These are phyloP conservation scores for Lantana camara DNA, from an alignment of 257 asterid genomes.

Conservation along the genomic window DNA sequence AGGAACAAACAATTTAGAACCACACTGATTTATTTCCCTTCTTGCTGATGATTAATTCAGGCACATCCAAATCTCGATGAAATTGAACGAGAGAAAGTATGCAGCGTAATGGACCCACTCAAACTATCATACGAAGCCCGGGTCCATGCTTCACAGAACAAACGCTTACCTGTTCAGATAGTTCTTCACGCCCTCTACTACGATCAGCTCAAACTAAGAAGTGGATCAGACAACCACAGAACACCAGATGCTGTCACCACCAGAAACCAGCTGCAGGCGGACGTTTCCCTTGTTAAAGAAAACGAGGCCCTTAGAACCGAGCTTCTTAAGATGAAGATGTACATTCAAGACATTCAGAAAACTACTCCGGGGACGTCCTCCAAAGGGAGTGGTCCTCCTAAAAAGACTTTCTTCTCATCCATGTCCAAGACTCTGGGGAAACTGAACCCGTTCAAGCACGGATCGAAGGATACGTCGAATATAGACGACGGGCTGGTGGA, in stretches of 20 bases:
- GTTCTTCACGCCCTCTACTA: constrained; percentile 93
- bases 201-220: constrained; percentile 77
- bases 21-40: no score
- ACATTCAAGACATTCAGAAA: constrained; percentile 64
- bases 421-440: constrained; percentile 80
- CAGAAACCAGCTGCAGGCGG: constrained; percentile 69
- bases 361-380: constrained; percentile 43
- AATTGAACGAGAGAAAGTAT: constrained; percentile 88
- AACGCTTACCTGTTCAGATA: constrained; percentile 85
- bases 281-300: constrained; percentile 68
- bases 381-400: constrained; percentile 25
- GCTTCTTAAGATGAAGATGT: constrained; percentile 86
- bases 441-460: constrained; percentile 81
- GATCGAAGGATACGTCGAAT: constrained; percentile 78
- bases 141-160: constrained; percentile 94
- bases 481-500: constrained; percentile 64
- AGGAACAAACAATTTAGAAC: no score
- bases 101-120: constrained; percentile 91
- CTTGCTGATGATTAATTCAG: constrained; percentile 33
- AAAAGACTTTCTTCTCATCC: constrained; percentile 74
- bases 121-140: constrained; percentile 89
- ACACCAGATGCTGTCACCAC: constrained; percentile 53
- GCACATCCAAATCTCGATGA: constrained; percentile 90
- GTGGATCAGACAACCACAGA: constrained; percentile 57
- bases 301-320: constrained; percentile 82